Evolutionary conservation across 257 asterid species (phyloP).

Genomic region (Thymus quinquecostatus): DNA sequence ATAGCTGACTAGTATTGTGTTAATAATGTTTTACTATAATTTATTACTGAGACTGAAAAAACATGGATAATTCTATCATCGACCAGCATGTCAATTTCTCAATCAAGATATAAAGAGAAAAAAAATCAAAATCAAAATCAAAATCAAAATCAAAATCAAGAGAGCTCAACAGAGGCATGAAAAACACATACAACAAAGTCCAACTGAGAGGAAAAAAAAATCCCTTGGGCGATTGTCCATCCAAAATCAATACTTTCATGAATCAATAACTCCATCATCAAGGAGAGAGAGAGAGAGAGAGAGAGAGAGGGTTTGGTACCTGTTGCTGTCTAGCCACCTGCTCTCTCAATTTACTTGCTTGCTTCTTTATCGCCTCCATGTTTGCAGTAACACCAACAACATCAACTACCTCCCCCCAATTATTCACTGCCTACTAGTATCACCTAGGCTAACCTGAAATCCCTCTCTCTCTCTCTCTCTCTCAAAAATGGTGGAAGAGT

Average conservation of each 20-base stretch:
- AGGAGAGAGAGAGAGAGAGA: background rate
- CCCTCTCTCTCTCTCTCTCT: constrained; percentile 12
- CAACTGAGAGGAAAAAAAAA: background rate
- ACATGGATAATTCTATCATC: too few species aligned
- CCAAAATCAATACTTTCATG: constrained; percentile 17
- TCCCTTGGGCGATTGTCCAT: background rate
- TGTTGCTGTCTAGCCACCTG: constrained; percentile 98
- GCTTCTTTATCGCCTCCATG: constrained; percentile 96
- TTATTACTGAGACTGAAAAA: too few species aligned
- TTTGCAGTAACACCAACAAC: constrained; percentile 26
- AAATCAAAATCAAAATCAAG: background rate
- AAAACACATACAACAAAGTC: too few species aligned
- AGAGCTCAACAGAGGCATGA: background rate
- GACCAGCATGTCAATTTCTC: too few species aligned
- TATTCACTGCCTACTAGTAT: constrained; percentile 11
- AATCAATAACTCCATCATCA: background rate
- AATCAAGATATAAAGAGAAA: too few species aligned
- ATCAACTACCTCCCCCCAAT: constrained; percentile 32
- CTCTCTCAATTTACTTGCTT: constrained; percentile 86
- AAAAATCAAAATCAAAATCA: background rate
- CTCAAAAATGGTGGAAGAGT: constrained; percentile 20
- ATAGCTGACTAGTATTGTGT: background rate
- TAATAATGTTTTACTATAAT: background rate
- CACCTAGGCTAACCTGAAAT: constrained; percentile 7
- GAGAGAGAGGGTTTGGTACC: constrained; percentile 37